A percentile compares a stretch with the other conserved stretches of the same genome.
Evolutionary conservation across 2,329 filamentous ascomycete species (phyloP).

Genomic region (Hymenoscyphus linearis): DNA sequence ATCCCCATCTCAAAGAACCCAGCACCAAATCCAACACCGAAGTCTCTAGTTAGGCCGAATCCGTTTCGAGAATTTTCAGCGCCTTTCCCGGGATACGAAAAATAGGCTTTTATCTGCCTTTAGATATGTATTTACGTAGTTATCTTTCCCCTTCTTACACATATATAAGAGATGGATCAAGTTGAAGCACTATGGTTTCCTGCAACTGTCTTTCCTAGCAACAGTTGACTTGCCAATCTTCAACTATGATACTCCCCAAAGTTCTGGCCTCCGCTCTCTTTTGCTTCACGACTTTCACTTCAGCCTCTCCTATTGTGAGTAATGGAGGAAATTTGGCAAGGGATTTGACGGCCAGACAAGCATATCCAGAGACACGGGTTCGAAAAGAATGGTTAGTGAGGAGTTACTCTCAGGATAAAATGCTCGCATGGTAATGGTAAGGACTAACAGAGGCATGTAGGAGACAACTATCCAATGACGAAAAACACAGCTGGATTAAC

Average conservation of each 20-base stretch:
- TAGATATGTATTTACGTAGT: neutral
- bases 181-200: neutral
- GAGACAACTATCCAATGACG: slow-evolving; percentile 30
- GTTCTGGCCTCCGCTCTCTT: neutral
- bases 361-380: neutral
- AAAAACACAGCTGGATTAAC: slow-evolving; percentile 39
- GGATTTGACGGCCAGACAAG: neutral
- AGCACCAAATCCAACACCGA: neutral
- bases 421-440: too few relatives aligned
- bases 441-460: slow-evolving; percentile 1
- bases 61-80: neutral
- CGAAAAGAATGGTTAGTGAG: neutral
- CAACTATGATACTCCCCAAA: neutral
- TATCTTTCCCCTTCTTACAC: neutral
- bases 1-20: neutral
- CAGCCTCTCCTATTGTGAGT: neutral
- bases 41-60: neutral
- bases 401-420: neutral
- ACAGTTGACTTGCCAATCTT: neutral
- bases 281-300: neutral
- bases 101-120: neutral
- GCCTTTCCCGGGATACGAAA: neutral
- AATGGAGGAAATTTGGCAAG: neutral
- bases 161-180: neutral
- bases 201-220: neutral